Conservation (phyloP, 768 basidiomycete species). For the Ramaria rubella region DNA sequence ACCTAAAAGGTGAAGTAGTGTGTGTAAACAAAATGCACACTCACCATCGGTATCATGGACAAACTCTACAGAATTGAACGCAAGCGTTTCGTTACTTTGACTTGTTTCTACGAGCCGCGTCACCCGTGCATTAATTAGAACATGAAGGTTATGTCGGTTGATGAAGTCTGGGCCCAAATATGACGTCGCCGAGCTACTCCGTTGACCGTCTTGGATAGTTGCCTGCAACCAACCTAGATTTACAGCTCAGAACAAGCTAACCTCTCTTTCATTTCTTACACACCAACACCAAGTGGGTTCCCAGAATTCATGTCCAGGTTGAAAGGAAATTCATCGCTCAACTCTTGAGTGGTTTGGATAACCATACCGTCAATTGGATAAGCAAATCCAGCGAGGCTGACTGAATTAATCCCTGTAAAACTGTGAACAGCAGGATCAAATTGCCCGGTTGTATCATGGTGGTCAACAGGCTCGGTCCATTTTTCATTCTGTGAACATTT, state of each 20-base stretch:
- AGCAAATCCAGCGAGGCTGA: slow-evolving; percentile 28
- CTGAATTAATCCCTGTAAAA: slow-evolving; percentile 23
- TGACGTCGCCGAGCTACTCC: slow-evolving; percentile 30
- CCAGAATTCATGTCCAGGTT: slow-evolving; percentile 40
- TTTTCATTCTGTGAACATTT: slow-evolving; percentile 19
- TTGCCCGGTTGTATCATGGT: neutral
- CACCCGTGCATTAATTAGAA: slow-evolving; percentile 24
- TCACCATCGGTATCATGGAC: neutral
- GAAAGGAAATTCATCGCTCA: slow-evolving; percentile 33
- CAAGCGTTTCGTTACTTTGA: neutral
- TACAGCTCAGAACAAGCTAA: slow-evolving; percentile 3
- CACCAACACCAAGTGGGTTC: slow-evolving; percentile 35
- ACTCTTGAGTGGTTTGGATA: slow-evolving; percentile 25
- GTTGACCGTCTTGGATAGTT: slow-evolving; percentile 24
- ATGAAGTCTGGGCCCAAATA: slow-evolving; percentile 22
- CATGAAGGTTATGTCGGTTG: slow-evolving; percentile 30
- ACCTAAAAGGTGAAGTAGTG: neutral
- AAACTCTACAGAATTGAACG: neutral
- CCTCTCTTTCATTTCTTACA: slow-evolving; percentile 4
- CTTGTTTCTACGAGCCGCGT: neutral
- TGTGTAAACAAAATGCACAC: neutral
- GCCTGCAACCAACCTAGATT: slow-evolving; percentile 24
- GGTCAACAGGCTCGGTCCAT: neutral
- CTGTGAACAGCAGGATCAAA: neutral
- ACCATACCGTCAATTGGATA: slow-evolving; percentile 28